Base-by-base conservation (phyloP, 228 moss, liverwort and hornwort genomes). In the Sphagnum magellanicum region DNA sequence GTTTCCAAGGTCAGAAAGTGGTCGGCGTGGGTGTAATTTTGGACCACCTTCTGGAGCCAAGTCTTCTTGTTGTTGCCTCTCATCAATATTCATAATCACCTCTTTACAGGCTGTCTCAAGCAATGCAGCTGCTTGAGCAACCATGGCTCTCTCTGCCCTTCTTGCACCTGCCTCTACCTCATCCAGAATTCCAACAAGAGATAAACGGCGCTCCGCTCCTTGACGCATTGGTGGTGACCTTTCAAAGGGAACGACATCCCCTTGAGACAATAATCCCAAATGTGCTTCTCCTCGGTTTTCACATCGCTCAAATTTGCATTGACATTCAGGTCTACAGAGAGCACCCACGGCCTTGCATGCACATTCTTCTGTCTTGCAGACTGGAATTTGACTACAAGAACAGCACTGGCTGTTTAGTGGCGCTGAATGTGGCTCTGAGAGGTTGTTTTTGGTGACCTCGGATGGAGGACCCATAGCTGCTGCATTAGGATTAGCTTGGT, bases 1-100 rank as follows among this genome's bases (percentile, higher is more conserved):
- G 78, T 95, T 95, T 52, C 92, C 92, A 70, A 95, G 89, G 72
- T 95, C 95, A 67, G 89, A 74, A 67, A 95, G 68, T 5, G 87
- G 88, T 65, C 90, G 90, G 61, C 95, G 90, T 65, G 78, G 87
- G 72, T 77, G 48, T 58, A 72, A 74, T 71, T 72, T 83, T 12
- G 46, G 4, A 1, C 74, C 76, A 50, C 81, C 83, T 55, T 84
- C 87, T 55, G 72, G 82, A 63, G 81, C 79, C 50, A 79, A 8
- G 55, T 55, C 55, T 12, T 55, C 9, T 12, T 12, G 9, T 1
- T 55, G 9, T 12, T 12, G 9, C 8, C 55, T 55, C 12, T 55
- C 9, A 8, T 55, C 87, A 32, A 2, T 32, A 32, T 32, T 32
- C 32, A 32, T 32, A 3, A 32, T 32, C 32, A 32, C 32, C 58